Percentiles rank a stretch among this genome's conserved stretches.
Conservation (phyloP, 306 rosid species). For the Mimosa pudica region DNA sequence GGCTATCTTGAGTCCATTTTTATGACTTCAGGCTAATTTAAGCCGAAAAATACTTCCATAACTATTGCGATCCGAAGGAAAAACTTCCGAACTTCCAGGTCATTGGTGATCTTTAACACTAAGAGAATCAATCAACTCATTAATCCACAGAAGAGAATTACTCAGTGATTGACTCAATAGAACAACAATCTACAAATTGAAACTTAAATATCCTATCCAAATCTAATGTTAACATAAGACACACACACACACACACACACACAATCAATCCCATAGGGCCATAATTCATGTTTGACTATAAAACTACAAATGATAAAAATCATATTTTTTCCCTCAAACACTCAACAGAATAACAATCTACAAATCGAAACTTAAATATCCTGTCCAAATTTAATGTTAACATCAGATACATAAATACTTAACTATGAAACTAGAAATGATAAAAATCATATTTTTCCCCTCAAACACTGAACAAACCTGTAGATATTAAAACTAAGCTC, state of each 20-base stretch:
- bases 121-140: background rate
- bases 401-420: background rate
- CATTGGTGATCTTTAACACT: too few species aligned
- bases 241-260: too few species aligned
- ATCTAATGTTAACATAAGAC: background rate
- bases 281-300: background rate
- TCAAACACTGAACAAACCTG: constrained; percentile 46
- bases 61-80: too few species aligned
- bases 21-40: too few species aligned
- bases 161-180: background rate
- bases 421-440: background rate
- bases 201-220: background rate
- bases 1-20: too few species aligned
- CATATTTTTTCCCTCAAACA: background rate
- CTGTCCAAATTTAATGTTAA: background rate
- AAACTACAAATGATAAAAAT: background rate
- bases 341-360: background rate
- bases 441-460: background rate
- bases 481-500: constrained; percentile 75
- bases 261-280: background rate
- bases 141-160: background rate
- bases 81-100: too few species aligned
- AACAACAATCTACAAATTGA: background rate
- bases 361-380: background rate
- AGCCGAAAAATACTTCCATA: too few species aligned